Evolutionary conservation across 306 rosid genomes (phyloP), one percentile per base, ranked within the genome.

Genomic region (Purshia tridentata): DNA sequence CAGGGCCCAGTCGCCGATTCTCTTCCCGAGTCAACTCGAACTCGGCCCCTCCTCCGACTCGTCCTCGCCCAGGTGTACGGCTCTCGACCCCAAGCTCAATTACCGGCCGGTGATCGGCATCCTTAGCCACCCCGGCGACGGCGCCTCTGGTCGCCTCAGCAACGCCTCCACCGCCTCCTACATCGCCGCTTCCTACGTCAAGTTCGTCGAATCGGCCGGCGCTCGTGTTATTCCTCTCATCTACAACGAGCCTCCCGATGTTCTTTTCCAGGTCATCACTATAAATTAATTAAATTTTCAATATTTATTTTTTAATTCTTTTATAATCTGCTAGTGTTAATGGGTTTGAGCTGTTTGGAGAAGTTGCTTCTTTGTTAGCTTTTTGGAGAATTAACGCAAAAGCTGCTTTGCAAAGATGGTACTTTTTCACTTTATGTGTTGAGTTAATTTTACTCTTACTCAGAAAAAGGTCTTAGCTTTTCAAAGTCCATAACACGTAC

Each of bases 141-240:
- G 98, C 1, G 89, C 90, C 46, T 84, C 97, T 11, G 97, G 93
- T 1, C 81, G 92, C 14, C 84, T 88, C 67, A 84, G 72, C 62
- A 92, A 88, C 72, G 92, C 84, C 58, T 72, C 96, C 14, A 70
- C 46, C 12, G 86, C 80, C 23, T 90, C 96, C 16, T 81, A 85
- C 62, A 90, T 92, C 65, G 92, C 92, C 9, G 98, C 98, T 12
- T 92, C 98, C 4, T 92, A 92, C 58, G 98, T 92, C 20, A 92
- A 90, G 69, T 90, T 92, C 58, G 91, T 77, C 29, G 97, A 92
- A 62, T 85, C 95, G 8, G 95, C 92, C 11, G 96, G 98, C 12
- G 98, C 98, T 56, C 78, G 98, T 20, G 98, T 90, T 44, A 79
- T 92, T 78, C 97, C 98, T 23, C 90, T 92, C 22, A 81, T 92